These are phyloP conservation scores for Bothriochloa decipiens DNA, from an alignment of 176 grass and related monocot species.

Conservation along the genomic window DNA sequence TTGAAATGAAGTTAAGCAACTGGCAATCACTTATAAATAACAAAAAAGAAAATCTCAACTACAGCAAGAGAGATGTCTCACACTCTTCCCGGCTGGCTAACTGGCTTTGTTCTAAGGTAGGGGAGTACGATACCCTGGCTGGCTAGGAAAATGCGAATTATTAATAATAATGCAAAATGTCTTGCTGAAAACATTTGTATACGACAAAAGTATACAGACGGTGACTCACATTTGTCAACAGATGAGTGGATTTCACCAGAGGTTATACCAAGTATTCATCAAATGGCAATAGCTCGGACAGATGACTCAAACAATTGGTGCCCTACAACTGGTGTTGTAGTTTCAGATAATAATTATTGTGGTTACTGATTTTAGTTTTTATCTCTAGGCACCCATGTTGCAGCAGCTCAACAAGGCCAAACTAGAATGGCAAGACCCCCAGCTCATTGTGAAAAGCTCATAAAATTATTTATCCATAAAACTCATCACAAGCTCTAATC, in stretches of 20 bases:
- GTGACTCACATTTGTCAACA: not conserved
- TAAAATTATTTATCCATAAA: not conserved
- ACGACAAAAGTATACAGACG: too few species aligned
- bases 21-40: slow-evolving; percentile 9
- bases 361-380: slow-evolving; percentile 8
- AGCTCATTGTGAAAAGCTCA: slow-evolving; percentile 15
- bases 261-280: not conserved
- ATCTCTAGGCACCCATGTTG: not conserved
- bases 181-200: not conserved
- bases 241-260: not conserved
- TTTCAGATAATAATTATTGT: slow-evolving; percentile 18
- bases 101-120: too few species aligned
- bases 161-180: not conserved
- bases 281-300: not conserved
- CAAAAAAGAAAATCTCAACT: not conserved
- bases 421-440: not conserved
- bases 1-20: slow-evolving; percentile 11
- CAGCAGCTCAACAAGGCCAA: not conserved
- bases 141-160: not conserved
- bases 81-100: not conserved
- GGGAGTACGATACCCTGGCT: not conserved
- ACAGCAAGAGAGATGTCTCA: not conserved
- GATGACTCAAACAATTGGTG: not conserved
- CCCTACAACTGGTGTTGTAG: not conserved
- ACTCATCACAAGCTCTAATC: not conserved